A percentile compares a stretch with the other conserved stretches of the same genome.
phyloP scores from a whole-genome alignment of 306 rosid genomes.

The Fragaria iinumae region DNA sequence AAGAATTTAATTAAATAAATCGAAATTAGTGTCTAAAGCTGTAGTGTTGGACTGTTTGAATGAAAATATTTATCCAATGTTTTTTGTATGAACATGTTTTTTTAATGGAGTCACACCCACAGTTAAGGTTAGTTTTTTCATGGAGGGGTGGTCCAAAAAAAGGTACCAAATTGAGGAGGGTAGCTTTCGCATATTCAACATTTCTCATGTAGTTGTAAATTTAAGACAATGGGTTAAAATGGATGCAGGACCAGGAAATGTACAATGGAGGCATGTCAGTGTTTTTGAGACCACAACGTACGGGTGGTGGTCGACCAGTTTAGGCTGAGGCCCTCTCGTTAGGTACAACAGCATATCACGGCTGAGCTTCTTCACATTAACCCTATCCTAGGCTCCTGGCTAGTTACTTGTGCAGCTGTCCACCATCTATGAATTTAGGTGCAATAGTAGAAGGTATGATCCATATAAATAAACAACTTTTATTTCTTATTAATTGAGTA shows the following conservation, averaged over 20 bases:
- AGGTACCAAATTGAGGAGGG: neutral
- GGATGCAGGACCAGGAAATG: neutral
- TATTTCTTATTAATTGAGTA: too few relatives aligned
- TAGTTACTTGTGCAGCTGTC: neutral
- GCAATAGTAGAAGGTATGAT: neutral
- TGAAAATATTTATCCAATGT: too few relatives aligned
- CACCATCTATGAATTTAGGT: neutral
- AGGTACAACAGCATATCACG: neutral
- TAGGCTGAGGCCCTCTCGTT: neutral
- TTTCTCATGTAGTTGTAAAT: neutral
- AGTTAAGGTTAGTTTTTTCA: neutral
- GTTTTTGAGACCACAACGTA: neutral
- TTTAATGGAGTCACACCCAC: too few relatives aligned
- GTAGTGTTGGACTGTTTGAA: too few relatives aligned
- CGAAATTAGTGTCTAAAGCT: too few relatives aligned
- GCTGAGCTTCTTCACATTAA: neutral
- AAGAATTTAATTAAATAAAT: too few relatives aligned
- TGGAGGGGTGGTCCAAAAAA: neutral
- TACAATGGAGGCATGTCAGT: neutral
- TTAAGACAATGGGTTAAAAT: neutral
- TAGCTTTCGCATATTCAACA: neutral
- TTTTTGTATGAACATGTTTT: too few relatives aligned
- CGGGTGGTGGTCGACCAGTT: neutral
- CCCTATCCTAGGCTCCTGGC: neutral
- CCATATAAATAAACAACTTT: neutral